Percentiles rank a stretch among this genome's conserved stretches.
phyloP scores from a whole-genome alignment of 2,329 filamentous ascomycete species.

The Trichoderma koningiopsis region DNA sequence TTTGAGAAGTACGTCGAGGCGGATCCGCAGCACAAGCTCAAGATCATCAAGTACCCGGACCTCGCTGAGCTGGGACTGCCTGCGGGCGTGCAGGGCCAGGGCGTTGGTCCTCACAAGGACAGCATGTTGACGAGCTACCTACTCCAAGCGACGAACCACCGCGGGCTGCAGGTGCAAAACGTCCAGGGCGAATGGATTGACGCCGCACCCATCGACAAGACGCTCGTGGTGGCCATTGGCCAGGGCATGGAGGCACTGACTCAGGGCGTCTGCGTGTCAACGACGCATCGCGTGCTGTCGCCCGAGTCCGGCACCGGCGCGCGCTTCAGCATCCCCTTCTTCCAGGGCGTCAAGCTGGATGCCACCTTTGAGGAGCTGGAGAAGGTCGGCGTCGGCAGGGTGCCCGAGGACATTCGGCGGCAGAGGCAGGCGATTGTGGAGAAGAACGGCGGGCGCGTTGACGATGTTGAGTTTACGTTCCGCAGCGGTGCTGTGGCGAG shows the following conservation, averaged over 20 bases:
- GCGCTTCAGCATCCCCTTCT: slow-evolving; percentile 81
- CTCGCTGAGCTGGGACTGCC: slow-evolving; percentile 56
- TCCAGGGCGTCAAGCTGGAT: slow-evolving; percentile 81
- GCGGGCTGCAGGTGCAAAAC: slow-evolving; percentile 82
- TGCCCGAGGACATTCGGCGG: slow-evolving; percentile 64
- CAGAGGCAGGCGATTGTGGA: slow-evolving; percentile 62
- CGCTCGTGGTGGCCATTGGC: slow-evolving; percentile 83
- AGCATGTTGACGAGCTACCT: slow-evolving; percentile 82
- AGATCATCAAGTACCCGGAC: slow-evolving; percentile 87
- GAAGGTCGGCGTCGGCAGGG: slow-evolving; percentile 54
- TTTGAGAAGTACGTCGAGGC: slow-evolving; percentile 80
- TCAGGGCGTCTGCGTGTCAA: slow-evolving; percentile 77
- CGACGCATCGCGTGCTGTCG: slow-evolving; percentile 81
- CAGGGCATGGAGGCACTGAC: slow-evolving; percentile 86
- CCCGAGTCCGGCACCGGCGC: slow-evolving; percentile 70
- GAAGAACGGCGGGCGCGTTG: slow-evolving; percentile 58
- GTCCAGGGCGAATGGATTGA: slow-evolving; percentile 78
- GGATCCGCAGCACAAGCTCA: slow-evolving; percentile 80
- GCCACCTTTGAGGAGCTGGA: slow-evolving; percentile 78
- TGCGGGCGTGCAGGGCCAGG: slow-evolving; percentile 52
- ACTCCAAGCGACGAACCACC: slow-evolving; percentile 75
- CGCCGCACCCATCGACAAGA: slow-evolving; percentile 72
- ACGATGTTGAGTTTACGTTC: slow-evolving; percentile 88
- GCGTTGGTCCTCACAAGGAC: slow-evolving; percentile 81
- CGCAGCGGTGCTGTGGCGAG: slow-evolving; percentile 66